Base-by-base conservation (phyloP, 192 early-diverging fungal species). In the Podila verticillata region DNA sequence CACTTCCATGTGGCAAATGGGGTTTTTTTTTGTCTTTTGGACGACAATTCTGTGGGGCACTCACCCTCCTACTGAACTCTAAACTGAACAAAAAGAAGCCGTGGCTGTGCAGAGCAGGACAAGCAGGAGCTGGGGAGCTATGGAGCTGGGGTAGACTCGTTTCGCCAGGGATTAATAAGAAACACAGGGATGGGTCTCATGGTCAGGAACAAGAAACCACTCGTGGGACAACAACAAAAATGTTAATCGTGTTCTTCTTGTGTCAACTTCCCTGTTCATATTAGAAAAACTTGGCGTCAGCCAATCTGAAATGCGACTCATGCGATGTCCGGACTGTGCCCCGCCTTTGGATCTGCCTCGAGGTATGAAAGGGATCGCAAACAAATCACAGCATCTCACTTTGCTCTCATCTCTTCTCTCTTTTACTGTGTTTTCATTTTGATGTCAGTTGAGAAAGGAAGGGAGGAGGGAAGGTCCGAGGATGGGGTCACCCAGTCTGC, bases 261-360 rank as follows among this genome's bases (percentile, higher is more conserved):
- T n/a, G n/a, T 62, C 30, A 28, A 3, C 36, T 19, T 61, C 29
- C 7, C 56, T 32, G 26, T 48, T n/a, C 20, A 63, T 56, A 44
- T 44, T 44, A 79, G 75, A 79, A 79, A 59, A 79, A 72, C 44
- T 32, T 79, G 51, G 57, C 69, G 26, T 67, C 69, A 28, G 70
- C 71, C 22, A 65, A 56, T 48, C 63, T 84, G 17, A 67, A 78
- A 61, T 84, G 78, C 31, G 79, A 84, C 66, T 35, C 22, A 49
- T 80, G 82, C 24, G 84, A 78, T 2, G 63, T 75, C 48, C 35
- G 66, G 51, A 54, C 51, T 7, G 63, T 81, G 19, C 77, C 83
- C 51, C 69, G 34, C 26, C 57, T 84, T 20, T 84, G 83, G 83
- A 66, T 84, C 48, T 84, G 83, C 49, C 30, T 84, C 32, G 73